Conservation (phyloP, 225 moss, liverwort and hornwort species). For the Anthoceros angustus region DNA sequence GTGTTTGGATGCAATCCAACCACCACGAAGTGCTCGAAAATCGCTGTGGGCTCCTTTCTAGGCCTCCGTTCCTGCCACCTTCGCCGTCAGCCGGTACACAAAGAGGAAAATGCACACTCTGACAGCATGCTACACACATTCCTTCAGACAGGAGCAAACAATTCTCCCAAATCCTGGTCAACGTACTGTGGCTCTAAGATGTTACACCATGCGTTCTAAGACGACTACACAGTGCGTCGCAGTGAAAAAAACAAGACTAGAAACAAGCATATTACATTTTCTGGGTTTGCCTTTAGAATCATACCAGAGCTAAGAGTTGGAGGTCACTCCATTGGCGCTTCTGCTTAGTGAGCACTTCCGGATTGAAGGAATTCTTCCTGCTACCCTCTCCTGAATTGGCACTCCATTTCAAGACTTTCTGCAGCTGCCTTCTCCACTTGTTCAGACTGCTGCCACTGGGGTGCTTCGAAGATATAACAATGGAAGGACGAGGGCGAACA, state of each 20-base stretch:
- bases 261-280: no score
- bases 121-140: no score
- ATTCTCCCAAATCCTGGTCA: no score
- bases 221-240: no score
- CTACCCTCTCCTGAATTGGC: constrained; percentile 50
- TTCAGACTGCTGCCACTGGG: constrained; percentile 51
- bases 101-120: background rate
- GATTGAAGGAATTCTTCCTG: constrained; percentile 70
- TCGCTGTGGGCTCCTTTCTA: constrained; percentile 53
- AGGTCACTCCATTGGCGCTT: constrained; percentile 94
- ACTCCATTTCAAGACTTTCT: constrained; percentile 81
- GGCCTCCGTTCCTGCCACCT: constrained; percentile 69
- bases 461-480: constrained; percentile 71
- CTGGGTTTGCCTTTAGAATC: background rate
- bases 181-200: no score
- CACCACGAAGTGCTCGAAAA: constrained; percentile 96
- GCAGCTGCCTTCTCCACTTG: constrained; percentile 60
- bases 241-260: no score
- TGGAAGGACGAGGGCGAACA: constrained; percentile 82
- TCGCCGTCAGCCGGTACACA: background rate
- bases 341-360: constrained; percentile 79
- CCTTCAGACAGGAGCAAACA: no score
- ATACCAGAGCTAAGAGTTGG: constrained; percentile 84
- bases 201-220: no score
- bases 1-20: constrained; percentile 72